Base-by-base conservation (phyloP, 306 rosid species). In the Morella rubra region DNA sequence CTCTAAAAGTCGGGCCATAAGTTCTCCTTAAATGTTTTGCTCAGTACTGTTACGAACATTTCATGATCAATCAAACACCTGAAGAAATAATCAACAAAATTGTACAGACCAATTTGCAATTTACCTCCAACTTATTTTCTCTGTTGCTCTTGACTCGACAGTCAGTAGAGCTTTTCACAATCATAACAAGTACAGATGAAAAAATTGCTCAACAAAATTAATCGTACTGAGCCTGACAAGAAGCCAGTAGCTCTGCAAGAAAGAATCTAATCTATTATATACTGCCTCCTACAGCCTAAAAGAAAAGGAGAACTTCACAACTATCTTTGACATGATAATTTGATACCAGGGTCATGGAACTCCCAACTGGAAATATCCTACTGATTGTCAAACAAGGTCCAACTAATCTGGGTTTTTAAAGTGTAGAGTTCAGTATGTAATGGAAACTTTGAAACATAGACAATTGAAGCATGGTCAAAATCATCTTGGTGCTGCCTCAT, bases 1-100 rank as follows among this genome's bases (percentile, higher is more conserved):
- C 60, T 71, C 62, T 14, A 19, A 27, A 19, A 58, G 1, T 64
- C 37, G 22, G 9, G 19, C 37, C 24, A 69, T 60, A 52, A 13
- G 55, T 40, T 75, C 69, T 66, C 45, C 24, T 52, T 56, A 75
- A 60, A n/a, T 20, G 60, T 41, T 22, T 70, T 37, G 24, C 15
- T 69, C 44, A 4, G 10, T 45, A 18, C 32, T 60, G 42, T 37
- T 58, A 41, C 51, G 27, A 75, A 24, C 4, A 45, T 12, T 45
- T 56, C 27, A 32, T 8, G 27, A 20, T 56, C 15, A 56, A 56
- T 4, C 62, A 56, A 56, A 8, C 12, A 56, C 37, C 11, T 7
- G 22, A 1, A 20, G 62, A n/a, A 56, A 19, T n/a, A 56, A 20
- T 56, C 10, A 56, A 1, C 37, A 32, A 32, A 32, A 32, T 32